These are phyloP conservation scores for Plasmodium ovale DNA, from an alignment of 169 alveolate species.

Conservation along the genomic window DNA sequence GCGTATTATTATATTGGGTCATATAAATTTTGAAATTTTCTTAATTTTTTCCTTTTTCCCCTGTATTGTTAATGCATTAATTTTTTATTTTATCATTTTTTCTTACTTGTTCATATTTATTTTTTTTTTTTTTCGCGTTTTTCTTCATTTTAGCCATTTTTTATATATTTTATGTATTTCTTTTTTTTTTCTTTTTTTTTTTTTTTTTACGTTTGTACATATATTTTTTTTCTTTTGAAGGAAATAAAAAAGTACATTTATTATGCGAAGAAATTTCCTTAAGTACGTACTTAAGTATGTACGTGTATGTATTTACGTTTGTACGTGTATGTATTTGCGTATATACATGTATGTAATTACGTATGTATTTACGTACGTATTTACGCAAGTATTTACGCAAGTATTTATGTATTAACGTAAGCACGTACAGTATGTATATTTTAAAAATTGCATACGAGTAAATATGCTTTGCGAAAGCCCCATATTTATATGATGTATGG, in stretches of 20 bases:
- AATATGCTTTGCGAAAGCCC: no score
- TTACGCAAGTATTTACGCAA: no score
- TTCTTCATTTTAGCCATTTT: not conserved
- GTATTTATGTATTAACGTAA: no score
- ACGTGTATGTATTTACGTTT: no score
- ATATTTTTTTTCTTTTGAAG: not conserved
- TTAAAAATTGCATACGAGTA: not conserved
- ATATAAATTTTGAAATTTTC: not conserved
- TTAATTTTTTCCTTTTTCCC: not conserved
- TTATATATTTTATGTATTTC: no score
- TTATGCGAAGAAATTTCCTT: no score
- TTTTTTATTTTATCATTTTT: not conserved
- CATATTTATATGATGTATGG: no score
- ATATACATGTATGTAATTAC: not conserved
- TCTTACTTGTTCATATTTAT: not conserved
- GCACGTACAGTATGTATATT: no score
- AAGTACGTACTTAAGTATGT: not conserved
- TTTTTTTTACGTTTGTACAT: not conserved
- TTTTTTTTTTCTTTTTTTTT: no score
- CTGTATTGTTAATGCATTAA: not conserved
- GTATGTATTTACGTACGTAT: not conserved
- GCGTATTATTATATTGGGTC: not conserved
- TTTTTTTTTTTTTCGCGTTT: no score
- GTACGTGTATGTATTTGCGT: not conserved
- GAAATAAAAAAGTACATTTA: not conserved